Evolutionary conservation across 495 filamentous ascomycete species (phyloP), one percentile per base, ranked within the genome.

Genomic region (Hypomontagnella submonticulosa): DNA sequence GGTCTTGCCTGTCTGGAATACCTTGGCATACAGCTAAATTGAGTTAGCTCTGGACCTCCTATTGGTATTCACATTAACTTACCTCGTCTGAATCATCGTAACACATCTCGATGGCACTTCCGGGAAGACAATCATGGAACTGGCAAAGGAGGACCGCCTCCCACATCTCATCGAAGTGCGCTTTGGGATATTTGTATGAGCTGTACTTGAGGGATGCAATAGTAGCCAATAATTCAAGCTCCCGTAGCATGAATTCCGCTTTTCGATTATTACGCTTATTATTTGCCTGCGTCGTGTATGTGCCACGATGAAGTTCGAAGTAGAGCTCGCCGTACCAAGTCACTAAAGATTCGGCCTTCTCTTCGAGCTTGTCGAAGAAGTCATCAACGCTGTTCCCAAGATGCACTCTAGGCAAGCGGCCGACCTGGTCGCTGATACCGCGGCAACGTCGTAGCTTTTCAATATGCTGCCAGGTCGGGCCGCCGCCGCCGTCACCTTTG

Each of bases 301-400:
- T 97, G 49, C 95, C 95, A 50, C 95, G 89, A 72, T 99, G 95
- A 19, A 98, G 84, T 76, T 99, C 95, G 69, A 99, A 94, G 75
- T 99, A 99, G 16, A 99, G 86, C 79, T 99, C 95, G 23, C 95
- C 95, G 71, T 97, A 97, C 95, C 95, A 99, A 0, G 95, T 97
- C 23, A 91, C 90, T 37, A 97, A 88, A n/a, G 92, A 81, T 1
- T 86, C 86, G 10, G 91, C 93, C 40, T 88, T 84, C 36, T 84
- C 81, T 77, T 97, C 91, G 4, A 99, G 80, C 44, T 81, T 83
- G 57, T 88, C 90, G 69, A 97, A 99, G 81, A 97, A 99, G 66
- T 97, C 92, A 61, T 99, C 95, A n/a, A 97, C 95, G 1, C 91
- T 93, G 38, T 87, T 85, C 37, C 94, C 96, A 86, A 99, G 86